Conservation (phyloP, 1,139 yeast genomes). For the Nakaseomyces delphensis region DNA sequence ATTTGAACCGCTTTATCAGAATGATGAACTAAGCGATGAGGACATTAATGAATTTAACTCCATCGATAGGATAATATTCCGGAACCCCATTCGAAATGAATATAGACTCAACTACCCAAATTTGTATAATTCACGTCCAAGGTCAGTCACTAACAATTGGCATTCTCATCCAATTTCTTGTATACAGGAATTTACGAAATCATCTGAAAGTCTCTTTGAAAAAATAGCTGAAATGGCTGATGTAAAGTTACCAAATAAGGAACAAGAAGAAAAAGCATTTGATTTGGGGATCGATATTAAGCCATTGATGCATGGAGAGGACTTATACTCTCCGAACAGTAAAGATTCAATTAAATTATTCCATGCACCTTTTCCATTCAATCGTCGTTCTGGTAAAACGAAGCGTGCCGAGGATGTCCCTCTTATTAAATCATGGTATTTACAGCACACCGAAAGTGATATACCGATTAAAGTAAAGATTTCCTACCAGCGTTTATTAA, state of each 20-base stretch:
- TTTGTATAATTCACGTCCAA: slow-evolving; percentile 70
- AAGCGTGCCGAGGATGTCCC: slow-evolving; percentile 88
- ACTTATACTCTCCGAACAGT: slow-evolving; percentile 41
- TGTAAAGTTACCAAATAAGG: neutral
- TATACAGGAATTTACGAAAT: slow-evolving; percentile 15
- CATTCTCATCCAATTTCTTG: slow-evolving; percentile 56
- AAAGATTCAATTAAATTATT: slow-evolving; percentile 55
- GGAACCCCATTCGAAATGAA: slow-evolving; percentile 71
- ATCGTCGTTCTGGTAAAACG: slow-evolving; percentile 59
- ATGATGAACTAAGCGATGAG: slow-evolving; percentile 47
- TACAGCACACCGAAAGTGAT: slow-evolving; percentile 52
- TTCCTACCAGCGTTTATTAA: slow-evolving; percentile 80
- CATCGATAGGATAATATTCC: slow-evolving; percentile 73
- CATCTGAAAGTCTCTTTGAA: neutral
- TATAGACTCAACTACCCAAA: slow-evolving; percentile 81
- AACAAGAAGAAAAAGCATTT: neutral
- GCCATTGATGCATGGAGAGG: slow-evolving; percentile 41
- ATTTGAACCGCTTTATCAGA: slow-evolving; percentile 80
- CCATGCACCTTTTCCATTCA: slow-evolving; percentile 83
- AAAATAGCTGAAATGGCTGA: neutral
- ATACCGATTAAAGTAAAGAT: slow-evolving; percentile 70
- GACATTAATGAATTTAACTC: slow-evolving; percentile 88
- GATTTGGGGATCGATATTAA: slow-evolving; percentile 32
- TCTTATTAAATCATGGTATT: slow-evolving; percentile 72
- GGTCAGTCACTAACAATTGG: slow-evolving; percentile 51